Evolutionary conservation across 129 eudicot species (phyloP), one percentile per base, ranked within the genome.

Genomic region (Cynara cardunculus): DNA sequence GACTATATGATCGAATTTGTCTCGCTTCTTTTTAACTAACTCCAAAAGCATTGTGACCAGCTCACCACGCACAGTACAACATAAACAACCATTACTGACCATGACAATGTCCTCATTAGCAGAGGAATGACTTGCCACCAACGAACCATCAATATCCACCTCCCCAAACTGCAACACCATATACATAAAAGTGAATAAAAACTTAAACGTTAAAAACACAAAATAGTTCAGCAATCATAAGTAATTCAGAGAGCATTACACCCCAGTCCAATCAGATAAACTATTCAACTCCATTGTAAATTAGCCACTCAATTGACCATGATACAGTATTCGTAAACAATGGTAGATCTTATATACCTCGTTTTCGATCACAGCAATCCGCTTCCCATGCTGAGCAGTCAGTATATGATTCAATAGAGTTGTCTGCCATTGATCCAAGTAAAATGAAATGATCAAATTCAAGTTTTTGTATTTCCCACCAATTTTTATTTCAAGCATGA

Each of bases 31-130:
- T 86, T 89, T 94, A 79, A 90, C 97, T 90, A 94, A 85, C 81
- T 94, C 97, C 89, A 92, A 78, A 76, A 94, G 93, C 94, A 90
- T 84, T 65, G 94, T 94, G 18, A 92, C 96, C 39, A 94, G 92
- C 86, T 94, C 99, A 74, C 99, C 99, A 59, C 94, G 93, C 26
- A 90, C 96, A 26, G 99, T 92, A 81, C 99, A 94, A 75, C 99
- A 94, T 73, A 94, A 82, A 81, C 99, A 94, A 41, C 99, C 99
- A 80, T 92, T 94, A 86, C 86, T 94, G 22, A 94, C 97, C 99
- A 92, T 94, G 34, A 94, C 76, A 76, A 94, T 94, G 18, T 94
- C 97, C 78, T 92, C 97, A 41, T 87, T 90, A 19, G 97, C 89
- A 25, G 99, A 90, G 25, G 97, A 88, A 87, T 94, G 99, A 73